phyloP scores from a whole-genome alignment of 306 rosid genomes.

The Trifolium subterraneum region DNA sequence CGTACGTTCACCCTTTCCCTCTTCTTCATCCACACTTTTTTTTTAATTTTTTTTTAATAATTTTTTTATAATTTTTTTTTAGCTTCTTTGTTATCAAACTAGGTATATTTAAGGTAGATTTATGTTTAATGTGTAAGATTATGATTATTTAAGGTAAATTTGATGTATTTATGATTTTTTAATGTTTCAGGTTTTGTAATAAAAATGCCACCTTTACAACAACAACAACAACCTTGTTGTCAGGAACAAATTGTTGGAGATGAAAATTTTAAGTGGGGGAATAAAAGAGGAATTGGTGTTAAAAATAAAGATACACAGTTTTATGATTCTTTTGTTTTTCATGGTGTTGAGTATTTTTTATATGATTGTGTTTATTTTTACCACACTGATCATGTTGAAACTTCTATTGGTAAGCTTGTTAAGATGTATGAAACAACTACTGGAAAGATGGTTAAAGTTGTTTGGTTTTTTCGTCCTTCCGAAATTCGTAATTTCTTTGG shows the following conservation, averaged over 20 bases:
- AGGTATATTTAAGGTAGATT: neutral
- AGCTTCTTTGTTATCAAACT: neutral
- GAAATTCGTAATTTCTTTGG: constrained; percentile 52
- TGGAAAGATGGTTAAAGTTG: constrained; percentile 49
- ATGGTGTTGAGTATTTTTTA: constrained; percentile 55
- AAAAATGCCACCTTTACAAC: neutral
- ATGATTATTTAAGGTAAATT: neutral
- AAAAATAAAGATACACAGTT: constrained; percentile 12
- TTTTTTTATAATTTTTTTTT: too few relatives aligned
- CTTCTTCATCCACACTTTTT: too few relatives aligned
- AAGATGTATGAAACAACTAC: constrained; percentile 48
- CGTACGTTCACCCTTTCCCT: too few relatives aligned
- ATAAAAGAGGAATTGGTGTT: constrained; percentile 36
- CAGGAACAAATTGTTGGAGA: neutral
- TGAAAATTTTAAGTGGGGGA: constrained; percentile 57
- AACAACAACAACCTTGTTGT: neutral
- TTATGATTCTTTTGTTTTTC: constrained; percentile 58
- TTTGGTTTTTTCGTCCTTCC: constrained; percentile 64
- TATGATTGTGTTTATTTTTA: constrained; percentile 57
- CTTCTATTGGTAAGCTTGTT: constrained; percentile 64
- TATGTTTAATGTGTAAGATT: too few relatives aligned
- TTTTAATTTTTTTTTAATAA: too few relatives aligned
- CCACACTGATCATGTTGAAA: constrained; percentile 38
- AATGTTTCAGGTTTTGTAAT: neutral
- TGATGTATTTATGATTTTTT: neutral